Evolutionary conservation across 805 yeast species (phyloP).

Genomic region (Saturnispora quitensis): DNA sequence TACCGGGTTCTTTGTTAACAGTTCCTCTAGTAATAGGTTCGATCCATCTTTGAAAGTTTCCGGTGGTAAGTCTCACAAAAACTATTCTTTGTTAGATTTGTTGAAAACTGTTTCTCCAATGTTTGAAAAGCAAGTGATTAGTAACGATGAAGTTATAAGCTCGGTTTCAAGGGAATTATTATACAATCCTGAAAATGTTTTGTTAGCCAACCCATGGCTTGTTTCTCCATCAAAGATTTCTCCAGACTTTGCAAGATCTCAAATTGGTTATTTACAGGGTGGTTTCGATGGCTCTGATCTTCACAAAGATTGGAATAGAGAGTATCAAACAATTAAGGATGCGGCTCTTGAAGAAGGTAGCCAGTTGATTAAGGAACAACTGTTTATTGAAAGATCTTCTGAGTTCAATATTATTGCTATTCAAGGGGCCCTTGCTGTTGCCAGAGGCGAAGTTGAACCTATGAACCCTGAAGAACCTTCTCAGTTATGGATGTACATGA

Average conservation of each 20-base stretch:
- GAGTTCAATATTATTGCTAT: conserved; percentile 74
- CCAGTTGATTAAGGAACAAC: conserved; percentile 66
- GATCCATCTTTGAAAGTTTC: conserved; percentile 48
- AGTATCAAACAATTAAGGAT: conserved; percentile 74
- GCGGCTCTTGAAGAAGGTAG: conserved; percentile 44
- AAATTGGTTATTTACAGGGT: conserved; percentile 41
- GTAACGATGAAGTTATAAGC: conserved; percentile 39
- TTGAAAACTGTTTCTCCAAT: conserved; percentile 57
- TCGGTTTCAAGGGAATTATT: conserved; percentile 43
- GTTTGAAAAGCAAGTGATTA: conserved; percentile 43
- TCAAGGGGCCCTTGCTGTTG: conserved; percentile 68
- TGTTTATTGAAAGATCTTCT: conserved; percentile 58
- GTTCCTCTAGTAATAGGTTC: conserved; percentile 55
- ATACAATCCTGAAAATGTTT: conserved; percentile 51
- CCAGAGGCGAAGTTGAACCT: conserved; percentile 64
- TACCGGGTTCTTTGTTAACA: conserved; percentile 73
- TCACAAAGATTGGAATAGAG: conserved; percentile 82
- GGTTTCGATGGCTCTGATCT: conserved; percentile 53
- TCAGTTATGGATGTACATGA: conserved; percentile 56
- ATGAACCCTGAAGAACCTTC: conserved; percentile 70
- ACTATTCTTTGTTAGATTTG: conserved; percentile 50
- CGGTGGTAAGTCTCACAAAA: conserved; percentile 9
- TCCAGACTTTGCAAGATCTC: conserved; percentile 57
- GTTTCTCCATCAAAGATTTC: conserved; percentile 21
- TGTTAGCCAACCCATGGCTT: conserved; percentile 72